Evolutionary conservation across 1,284 basidiomycete species (phyloP).

Genomic region (Puccinia polysora): DNA sequence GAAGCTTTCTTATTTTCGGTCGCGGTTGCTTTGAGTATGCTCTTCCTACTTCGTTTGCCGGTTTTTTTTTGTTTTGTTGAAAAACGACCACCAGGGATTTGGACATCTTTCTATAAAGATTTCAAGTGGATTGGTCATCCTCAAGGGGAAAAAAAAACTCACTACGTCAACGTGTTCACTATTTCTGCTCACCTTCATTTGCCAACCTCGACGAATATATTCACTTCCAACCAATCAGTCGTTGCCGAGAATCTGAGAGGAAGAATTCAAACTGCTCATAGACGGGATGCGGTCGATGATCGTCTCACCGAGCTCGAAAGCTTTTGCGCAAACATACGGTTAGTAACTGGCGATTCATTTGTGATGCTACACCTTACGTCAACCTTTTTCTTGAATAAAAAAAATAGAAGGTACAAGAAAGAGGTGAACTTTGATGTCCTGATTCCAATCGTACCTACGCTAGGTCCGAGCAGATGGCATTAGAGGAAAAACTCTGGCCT

Average conservation of each 20-base stretch:
- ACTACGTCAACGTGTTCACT: neutral
- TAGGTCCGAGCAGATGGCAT: neutral
- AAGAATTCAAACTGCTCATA: constrained; percentile 22
- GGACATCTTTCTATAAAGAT: neutral
- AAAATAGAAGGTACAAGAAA: neutral
- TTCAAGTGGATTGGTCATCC: neutral
- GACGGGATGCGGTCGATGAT: constrained; percentile 24
- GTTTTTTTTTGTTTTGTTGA: neutral
- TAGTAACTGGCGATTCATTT: neutral
- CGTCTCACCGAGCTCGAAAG: constrained; percentile 24
- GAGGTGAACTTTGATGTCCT: no score
- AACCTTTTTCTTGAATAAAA: neutral
- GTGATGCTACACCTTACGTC: neutral
- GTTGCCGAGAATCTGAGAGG: constrained; percentile 23
- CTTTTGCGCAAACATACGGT: constrained; percentile 21
- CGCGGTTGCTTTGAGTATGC: constrained; percentile 18
- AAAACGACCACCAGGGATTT: no score
- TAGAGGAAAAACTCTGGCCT: neutral
- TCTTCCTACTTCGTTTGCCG: neutral
- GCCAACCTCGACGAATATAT: neutral
- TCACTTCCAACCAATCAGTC: constrained; percentile 1
- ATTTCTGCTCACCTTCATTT: neutral
- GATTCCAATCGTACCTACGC: no score
- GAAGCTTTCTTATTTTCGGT: constrained; percentile 40
- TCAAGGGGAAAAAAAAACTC: neutral